These are phyloP conservation scores for Madurella fahalii DNA, from an alignment of 2,329 filamentous ascomycete species.

Conservation along the genomic window DNA sequence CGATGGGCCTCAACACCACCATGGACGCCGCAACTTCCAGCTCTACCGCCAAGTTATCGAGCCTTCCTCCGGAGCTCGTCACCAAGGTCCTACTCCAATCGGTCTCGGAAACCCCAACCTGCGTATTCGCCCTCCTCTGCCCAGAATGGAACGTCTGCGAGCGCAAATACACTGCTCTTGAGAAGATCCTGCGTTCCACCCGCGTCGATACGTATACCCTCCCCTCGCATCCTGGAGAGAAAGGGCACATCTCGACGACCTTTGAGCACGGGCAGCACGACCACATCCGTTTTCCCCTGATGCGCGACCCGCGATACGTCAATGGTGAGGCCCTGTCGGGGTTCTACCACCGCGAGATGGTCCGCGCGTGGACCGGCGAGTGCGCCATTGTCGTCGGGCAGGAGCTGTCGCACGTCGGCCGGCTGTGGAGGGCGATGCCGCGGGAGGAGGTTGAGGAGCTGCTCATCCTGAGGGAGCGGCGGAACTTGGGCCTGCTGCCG, in stretches of 20 bases:
- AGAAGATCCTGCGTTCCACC: slow-evolving; percentile 1
- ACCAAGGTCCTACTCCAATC: slow-evolving; percentile 6
- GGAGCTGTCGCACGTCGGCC: not conserved
- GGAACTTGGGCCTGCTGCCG: not conserved
- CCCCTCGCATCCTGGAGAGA: not conserved
- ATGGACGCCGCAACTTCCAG: not conserved
- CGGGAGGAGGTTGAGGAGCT: not conserved
- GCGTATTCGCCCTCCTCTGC: slow-evolving; percentile 11
- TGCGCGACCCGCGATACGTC: slow-evolving; percentile 3
- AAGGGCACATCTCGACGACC: not conserved
- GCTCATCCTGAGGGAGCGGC: not conserved
- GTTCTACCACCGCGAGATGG: slow-evolving; percentile 6
- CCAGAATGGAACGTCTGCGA: slow-evolving; percentile 12
- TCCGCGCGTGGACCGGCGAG: not conserved
- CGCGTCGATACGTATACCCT: slow-evolving; percentile 15
- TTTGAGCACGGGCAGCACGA: slow-evolving; percentile 4
- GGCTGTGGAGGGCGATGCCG: not conserved
- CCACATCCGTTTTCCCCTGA: not conserved
- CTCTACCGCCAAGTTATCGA: not conserved
- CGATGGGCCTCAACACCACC: not conserved
- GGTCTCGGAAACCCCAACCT: not conserved
- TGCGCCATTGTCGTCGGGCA: slow-evolving; percentile 5
- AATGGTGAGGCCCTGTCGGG: not conserved
- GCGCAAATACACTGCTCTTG: not conserved
- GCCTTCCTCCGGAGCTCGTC: slow-evolving; percentile 9